Percentiles rank a stretch among this genome's conserved stretches.
Evolutionary conservation across 345 rosid species (phyloP).

Genomic region (Citrus medica): DNA sequence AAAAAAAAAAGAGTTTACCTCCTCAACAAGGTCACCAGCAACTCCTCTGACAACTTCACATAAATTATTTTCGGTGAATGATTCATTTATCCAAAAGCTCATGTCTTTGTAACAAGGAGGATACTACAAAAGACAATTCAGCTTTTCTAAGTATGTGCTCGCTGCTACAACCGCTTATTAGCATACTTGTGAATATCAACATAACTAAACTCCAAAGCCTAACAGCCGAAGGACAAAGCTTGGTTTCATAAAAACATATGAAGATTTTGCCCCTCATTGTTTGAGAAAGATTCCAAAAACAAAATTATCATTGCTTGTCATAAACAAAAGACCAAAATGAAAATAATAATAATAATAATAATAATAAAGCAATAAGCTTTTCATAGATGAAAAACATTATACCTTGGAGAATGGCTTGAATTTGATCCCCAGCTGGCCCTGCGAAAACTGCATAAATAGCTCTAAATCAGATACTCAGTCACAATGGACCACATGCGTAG

Average conservation of each 20-base stretch:
- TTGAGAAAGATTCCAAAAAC: neutral
- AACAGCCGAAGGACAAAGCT: neutral
- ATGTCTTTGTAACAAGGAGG: slow-evolving; percentile 20
- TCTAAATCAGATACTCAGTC: slow-evolving; percentile 8
- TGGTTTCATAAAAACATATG: neutral
- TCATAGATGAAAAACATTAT: neutral
- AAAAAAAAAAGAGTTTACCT: slow-evolving; percentile 41
- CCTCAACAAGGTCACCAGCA: slow-evolving; percentile 96
- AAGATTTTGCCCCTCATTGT: neutral
- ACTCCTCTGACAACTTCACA: slow-evolving; percentile 89
- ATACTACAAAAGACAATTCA: neutral
- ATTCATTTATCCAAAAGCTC: slow-evolving; percentile 93
- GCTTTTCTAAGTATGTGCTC: neutral
- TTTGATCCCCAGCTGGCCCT: slow-evolving; percentile 79
- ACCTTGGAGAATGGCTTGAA: slow-evolving; percentile 98
- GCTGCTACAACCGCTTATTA: neutral
- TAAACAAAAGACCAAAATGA: neutral
- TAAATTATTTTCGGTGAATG: slow-evolving; percentile 91
- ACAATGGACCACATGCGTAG: too few species aligned
- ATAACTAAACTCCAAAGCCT: neutral
- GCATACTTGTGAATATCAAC: neutral
- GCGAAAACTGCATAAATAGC: slow-evolving; percentile 47
- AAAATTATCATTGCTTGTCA: neutral
- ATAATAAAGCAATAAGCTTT: neutral
- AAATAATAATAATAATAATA: neutral